Percentiles rank a stretch among this genome's conserved stretches.
Conservation (phyloP, 495 filamentous ascomycete genomes). For the Aspergillus coremiiformis region DNA sequence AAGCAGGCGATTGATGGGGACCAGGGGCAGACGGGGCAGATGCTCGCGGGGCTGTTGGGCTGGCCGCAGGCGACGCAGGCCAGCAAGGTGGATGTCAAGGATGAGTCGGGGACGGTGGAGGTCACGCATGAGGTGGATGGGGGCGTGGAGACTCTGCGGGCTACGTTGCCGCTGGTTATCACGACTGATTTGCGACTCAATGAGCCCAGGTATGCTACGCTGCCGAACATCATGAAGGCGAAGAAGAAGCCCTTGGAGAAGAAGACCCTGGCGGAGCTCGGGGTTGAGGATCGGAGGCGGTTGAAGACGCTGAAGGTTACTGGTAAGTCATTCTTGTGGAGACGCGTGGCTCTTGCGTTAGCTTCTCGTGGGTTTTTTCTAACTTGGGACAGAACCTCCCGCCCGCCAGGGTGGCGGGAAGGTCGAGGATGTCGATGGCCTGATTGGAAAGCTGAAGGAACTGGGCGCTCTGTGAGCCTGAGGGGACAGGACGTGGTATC, state of each 20-base stretch:
- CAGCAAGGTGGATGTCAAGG: constrained; percentile 65
- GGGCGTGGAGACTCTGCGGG: constrained; percentile 79
- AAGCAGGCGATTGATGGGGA: constrained; percentile 99
- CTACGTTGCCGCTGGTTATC: constrained; percentile 80
- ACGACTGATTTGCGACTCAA: constrained; percentile 94
- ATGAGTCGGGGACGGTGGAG: constrained; percentile 48
- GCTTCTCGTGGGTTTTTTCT: constrained; percentile 9
- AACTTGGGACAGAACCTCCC: constrained; percentile 61
- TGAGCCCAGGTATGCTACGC: constrained; percentile 85
- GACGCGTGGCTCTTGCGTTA: too few relatives aligned
- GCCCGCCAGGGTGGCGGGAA: constrained; percentile 88
- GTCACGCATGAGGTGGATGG: constrained; percentile 93
- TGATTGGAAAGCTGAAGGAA: constrained; percentile 90
- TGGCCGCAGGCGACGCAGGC: constrained; percentile 96
- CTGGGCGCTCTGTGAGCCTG: constrained; percentile 71
- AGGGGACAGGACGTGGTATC: background rate
- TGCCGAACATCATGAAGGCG: constrained; percentile 99
- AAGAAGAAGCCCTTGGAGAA: constrained; percentile 99
- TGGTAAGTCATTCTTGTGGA: constrained; percentile 43
- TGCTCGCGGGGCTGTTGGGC: constrained; percentile 85
- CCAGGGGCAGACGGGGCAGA: constrained; percentile 92
- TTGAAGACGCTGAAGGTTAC: constrained; percentile 84
- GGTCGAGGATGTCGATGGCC: constrained; percentile 91
- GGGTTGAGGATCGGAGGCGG: constrained; percentile 61
- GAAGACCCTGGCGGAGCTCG: constrained; percentile 75